Evolutionary conservation across 1,284 basidiomycete genomes (phyloP), one percentile per base, ranked within the genome.

Genomic region (Cutaneotrichosporon curvatum): DNA sequence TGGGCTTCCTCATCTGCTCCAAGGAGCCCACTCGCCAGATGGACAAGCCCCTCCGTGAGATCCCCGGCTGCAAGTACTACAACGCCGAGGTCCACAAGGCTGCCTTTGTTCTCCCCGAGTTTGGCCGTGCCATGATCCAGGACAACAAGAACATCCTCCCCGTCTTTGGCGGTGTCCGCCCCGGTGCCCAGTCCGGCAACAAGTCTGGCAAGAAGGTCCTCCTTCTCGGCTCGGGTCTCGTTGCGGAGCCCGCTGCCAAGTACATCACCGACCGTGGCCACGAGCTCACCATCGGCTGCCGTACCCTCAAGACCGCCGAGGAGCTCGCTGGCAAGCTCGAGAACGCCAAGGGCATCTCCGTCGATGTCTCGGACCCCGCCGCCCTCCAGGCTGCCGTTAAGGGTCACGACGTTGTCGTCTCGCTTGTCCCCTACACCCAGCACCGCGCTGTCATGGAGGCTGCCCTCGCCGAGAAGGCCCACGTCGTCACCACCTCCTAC

Each of bases 401-500:
- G 37, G 83, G 80, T 43, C 83, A 90, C 72, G 90, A 98, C 72
- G 79, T 97, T 50, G 90, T 98, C 67, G 87, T 98, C 65, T 95
- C 89, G 30, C 82, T 98, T 65, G 91, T 99, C 57, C 95, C 95
- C 8, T 98, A 97, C 78, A 91, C 83, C 48, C 79, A 85, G 77
- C 94, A 98, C 71, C 83, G 83, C 15, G 76, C 78, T 32, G 90
- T 99, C 63, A 94, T 98, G 76, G 84, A 87, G 73, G 87, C 90
- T 14, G 94, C 92, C 32, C 91, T 95, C 77, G 89, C 90, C 75
- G 85, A 83, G 67, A 92, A 91, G 77, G 63, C 53, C 38, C 78
- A 96, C 71, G 92, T 97, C 46, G 89, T 99, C 58, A 98, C 95
- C 41, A 98, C 95, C 36, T 88, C 85, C 58, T 98, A 99, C 73